These are phyloP conservation scores for Ambispora gerdemannii DNA, from an alignment of 192 early-diverging fungal species.

Conservation along the genomic window DNA sequence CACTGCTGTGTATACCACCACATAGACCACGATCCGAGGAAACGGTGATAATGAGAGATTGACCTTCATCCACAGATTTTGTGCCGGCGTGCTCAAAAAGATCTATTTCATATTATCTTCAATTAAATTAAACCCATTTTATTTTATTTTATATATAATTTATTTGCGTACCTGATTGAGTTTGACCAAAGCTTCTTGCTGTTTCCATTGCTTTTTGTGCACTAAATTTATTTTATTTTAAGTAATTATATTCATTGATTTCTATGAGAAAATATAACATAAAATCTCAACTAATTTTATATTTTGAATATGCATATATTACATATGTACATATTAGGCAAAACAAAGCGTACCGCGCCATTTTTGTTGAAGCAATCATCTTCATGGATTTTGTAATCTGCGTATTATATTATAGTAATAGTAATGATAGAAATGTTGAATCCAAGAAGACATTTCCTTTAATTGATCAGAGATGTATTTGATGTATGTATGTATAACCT, in stretches of 20 bases:
- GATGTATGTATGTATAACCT: too few relatives aligned
- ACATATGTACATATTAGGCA: too few relatives aligned
- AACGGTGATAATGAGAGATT: conserved; percentile 73
- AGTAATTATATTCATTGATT: neutral
- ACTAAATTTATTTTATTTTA: conserved; percentile 3
- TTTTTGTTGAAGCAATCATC: conserved; percentile 99
- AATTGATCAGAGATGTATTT: too few relatives aligned
- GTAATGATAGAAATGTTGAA: neutral
- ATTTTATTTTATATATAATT: too few relatives aligned
- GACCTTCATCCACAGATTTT: conserved; percentile 58
- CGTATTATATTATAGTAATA: neutral
- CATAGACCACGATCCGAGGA: conserved; percentile 98
- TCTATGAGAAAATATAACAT: neutral
- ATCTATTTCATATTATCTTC: conserved; percentile 42
- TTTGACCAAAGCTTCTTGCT: conserved; percentile 20
- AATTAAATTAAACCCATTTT: conserved; percentile 24
- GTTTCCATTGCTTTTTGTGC: conserved; percentile 31
- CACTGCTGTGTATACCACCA: conserved; percentile 96
- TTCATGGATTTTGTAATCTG: conserved; percentile 99
- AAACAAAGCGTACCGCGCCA: conserved; percentile 61
- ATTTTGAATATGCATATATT: too few relatives aligned
- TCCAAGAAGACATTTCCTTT: neutral
- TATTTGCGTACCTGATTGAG: conserved; percentile 17
- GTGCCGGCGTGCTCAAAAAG: conserved; percentile 74
- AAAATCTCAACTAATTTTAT: neutral